These are phyloP conservation scores for Dovyalis caffra DNA, from an alignment of 345 rosid genomes.

Conservation along the genomic window DNA sequence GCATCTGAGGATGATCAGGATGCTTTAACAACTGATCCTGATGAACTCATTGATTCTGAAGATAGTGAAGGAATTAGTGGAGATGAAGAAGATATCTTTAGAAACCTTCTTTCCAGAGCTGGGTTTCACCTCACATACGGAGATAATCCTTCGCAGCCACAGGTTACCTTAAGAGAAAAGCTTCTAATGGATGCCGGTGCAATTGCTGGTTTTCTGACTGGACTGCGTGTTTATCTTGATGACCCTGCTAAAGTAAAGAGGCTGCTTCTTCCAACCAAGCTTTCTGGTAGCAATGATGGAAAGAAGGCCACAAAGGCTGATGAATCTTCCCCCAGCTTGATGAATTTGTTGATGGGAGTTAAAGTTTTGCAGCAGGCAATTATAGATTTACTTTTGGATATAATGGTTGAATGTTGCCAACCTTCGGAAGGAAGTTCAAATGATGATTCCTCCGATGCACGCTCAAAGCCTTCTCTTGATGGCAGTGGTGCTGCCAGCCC, in stretches of 20 bases:
- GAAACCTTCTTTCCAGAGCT: constrained; percentile 94
- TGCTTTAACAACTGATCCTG: constrained; percentile 98
- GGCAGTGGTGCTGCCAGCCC: constrained; percentile 49
- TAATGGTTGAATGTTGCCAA: constrained; percentile 98
- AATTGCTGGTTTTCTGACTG: constrained; percentile 95
- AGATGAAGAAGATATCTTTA: constrained; percentile 97
- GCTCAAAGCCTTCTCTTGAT: constrained; percentile 48
- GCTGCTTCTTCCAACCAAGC: constrained; percentile 93
- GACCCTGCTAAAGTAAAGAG: constrained; percentile 99
- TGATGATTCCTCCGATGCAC: constrained; percentile 46
- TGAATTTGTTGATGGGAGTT: constrained; percentile 98
- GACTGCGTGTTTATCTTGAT: constrained; percentile 91
- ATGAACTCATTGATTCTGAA: constrained; percentile 96
- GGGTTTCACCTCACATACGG: constrained; percentile 95
- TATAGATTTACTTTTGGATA: constrained; percentile 92
- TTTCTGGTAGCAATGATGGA: constrained; percentile 68
- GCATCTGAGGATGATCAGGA: constrained; percentile 99
- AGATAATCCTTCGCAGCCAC: constrained; percentile 89
- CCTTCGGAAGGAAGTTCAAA: constrained; percentile 73
- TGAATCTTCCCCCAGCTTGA: constrained; percentile 94
- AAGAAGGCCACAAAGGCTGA: constrained; percentile 64
- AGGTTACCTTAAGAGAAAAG: constrained; percentile 82
- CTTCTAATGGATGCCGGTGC: constrained; percentile 99
- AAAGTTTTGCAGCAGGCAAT: constrained; percentile 99
- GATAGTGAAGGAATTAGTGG: constrained; percentile 95